Evolutionary conservation across 768 basidiomycete species (phyloP), one percentile per base, ranked within the genome.

Genomic region (Psilocybe cyanescens): DNA sequence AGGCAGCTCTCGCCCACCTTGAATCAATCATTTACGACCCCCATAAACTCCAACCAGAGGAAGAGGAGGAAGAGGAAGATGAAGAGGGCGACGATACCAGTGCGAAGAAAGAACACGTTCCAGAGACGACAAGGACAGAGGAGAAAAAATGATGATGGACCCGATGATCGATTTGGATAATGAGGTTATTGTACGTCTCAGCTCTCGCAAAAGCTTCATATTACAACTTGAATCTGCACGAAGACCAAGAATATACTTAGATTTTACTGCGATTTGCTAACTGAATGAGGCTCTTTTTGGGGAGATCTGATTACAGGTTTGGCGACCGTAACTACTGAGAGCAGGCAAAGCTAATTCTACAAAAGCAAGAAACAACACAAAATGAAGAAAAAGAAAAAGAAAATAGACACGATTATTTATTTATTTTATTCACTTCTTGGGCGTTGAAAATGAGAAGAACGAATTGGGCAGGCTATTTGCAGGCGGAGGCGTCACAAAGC

Each of bases 1-100:
- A 94, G 92, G 93, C 90, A 51, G 90, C 92, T 24, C 87, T 94
- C 60, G 88, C 83, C 14, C 85, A 94, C 75, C 81, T 95, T 61
- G 92, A 95, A 71, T 90, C 88, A 55, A 91, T 95, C 77, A 90
- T 93, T 59, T 75, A 86, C 72, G 77, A 93, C 75, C 81, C 83
- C 2, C 66, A 68, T 52, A 59, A 68, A 3, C 62, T 72, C 14
- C 60, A 57, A 55, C 62, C 69, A 9, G 60, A 63, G 5, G 39
- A 60, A 4, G 62, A 68, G 11, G 62, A 59, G 9, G 64, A 59
- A 6, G 53, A 61, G 16, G 60, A 59, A 2, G 55, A 58, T 8
- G 53, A 30, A 24, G 30, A 47, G 8, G 11, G 33, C 11, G 33
- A 35, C 1, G 33, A 35, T 35, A 35, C 11, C 11, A 11, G 33